phyloP scores from a whole-genome alignment of 1,139 yeast species.

The Zygotorulaspora mrakii region DNA sequence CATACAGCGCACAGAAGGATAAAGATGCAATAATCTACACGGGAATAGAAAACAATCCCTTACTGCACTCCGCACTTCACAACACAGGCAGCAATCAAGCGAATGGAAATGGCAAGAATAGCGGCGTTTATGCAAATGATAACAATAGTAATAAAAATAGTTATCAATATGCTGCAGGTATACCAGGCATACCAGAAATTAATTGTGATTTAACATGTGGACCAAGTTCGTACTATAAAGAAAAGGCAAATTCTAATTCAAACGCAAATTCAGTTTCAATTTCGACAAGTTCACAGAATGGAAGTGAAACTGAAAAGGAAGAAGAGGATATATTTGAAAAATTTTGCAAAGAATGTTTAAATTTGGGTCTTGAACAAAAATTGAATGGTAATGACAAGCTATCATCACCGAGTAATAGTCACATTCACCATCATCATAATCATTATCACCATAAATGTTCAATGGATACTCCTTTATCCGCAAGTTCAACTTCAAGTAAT shows the following conservation, averaged over 20 bases:
- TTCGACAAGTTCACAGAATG: constrained; percentile 3
- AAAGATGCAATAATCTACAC: constrained; percentile 11
- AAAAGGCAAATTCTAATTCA: too few relatives aligned
- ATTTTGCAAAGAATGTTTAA: constrained; percentile 27
- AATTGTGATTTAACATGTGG: constrained; percentile 30
- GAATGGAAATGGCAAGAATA: background rate
- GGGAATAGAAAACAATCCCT: constrained; percentile 2
- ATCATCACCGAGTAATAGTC: constrained; percentile 2
- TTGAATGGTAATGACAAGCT: background rate
- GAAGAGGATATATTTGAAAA: constrained; percentile 27
- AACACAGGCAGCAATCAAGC: background rate
- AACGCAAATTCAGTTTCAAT: too few relatives aligned
- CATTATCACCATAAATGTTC: constrained; percentile 4
- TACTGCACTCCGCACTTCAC: constrained; percentile 6
- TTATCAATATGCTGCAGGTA: background rate
- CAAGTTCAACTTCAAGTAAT: constrained; percentile 10
- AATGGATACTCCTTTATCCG: constrained; percentile 12
- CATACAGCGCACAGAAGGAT: constrained; percentile 2
- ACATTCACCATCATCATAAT: constrained; percentile 12
- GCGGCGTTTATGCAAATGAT: background rate
- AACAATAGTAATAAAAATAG: background rate
- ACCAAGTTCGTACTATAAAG: background rate
- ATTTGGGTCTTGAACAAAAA: constrained; percentile 15
- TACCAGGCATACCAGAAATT: constrained; percentile 23
- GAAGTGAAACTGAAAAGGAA: constrained; percentile 9